Base-by-base conservation (phyloP, 371 early-diverging fungal genomes). In the Mortierella sp. region DNA sequence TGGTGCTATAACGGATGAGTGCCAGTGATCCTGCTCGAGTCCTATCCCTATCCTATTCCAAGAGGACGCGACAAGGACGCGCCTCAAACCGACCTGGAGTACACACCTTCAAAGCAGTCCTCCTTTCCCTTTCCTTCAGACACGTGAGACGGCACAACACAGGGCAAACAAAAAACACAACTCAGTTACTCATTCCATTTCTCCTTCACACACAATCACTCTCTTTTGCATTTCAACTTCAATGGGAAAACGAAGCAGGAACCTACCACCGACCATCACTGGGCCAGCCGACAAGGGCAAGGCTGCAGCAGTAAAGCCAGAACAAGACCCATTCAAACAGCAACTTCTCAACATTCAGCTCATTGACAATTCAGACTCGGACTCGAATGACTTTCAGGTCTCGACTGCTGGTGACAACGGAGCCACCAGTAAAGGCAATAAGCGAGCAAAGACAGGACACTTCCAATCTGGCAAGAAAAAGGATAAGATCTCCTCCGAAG, bases 281-380 rank as follows among this genome's bases (percentile, higher is more conserved):
- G 11, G 71, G 26, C 28, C 54, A 7, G 57, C 28, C 38, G 70
- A 28, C 38, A 73, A 52, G 71, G 26, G 44, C 60, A 70, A 58
- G 68, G 44, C 50, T 28, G 50, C 21, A 28, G 50, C 45, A 26
- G 38, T 19, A 10, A 19, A 63, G 52, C 24, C 24, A 78, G 60
- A n/a, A 16, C n/a, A 70, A 31, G 42, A 68, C 8, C 50, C 76
- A 5, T 19, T 54, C n/a, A 44, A 48, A 26, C 78, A 78, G 73
- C 31, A 48, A 11, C 73, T 34, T 31, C 54, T 79, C 31, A 74
- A 55, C 54, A 47, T 80, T n/a, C 65, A 68, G 1, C 45, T 54
- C 26, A 10, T 42, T n/a, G 60, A 73, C 19, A 73, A 38, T 44
- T 76, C 76, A 3, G 81, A 80, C 58, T 80, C 77, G 19, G 81